Conservation (phyloP, 2,329 filamentous ascomycete species). For the Plenodomus lindquistii region DNA sequence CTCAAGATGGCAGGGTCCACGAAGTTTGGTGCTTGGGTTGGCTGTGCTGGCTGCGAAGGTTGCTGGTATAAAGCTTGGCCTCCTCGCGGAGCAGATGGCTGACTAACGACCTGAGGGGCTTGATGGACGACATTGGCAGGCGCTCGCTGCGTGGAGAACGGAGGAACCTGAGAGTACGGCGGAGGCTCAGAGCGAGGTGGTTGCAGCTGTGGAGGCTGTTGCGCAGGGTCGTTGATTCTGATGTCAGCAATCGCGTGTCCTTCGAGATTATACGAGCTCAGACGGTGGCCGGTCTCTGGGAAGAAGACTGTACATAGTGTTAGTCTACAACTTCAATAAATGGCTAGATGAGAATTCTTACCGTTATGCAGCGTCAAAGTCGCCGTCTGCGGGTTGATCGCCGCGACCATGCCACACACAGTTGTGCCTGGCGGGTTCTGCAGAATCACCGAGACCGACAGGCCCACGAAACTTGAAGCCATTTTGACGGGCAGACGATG, state of each 20-base stretch:
- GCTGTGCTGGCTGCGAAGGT: conserved; percentile 22
- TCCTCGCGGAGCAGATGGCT: conserved; percentile 4
- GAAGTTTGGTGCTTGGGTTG: conserved; percentile 52
- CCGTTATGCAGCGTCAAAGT: conserved; percentile 73
- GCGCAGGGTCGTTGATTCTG: conserved; percentile 50
- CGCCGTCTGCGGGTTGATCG: conserved; percentile 66
- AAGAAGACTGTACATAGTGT: conserved; percentile 53
- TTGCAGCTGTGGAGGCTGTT: conserved; percentile 18
- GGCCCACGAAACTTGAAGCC: conserved; percentile 72
- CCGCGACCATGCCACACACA: conserved; percentile 71
- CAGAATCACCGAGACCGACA: conserved; percentile 75
- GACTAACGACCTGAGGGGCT: conserved; percentile 16
- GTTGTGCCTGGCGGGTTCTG: conserved; percentile 65
- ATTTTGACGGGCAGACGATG: conserved; percentile 46
- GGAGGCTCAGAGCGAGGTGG: conserved; percentile 20
- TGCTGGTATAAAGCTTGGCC: conserved; percentile 13
- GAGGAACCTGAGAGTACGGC: conserved; percentile 26
- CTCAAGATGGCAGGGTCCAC: conserved; percentile 85
- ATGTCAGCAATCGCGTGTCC: conserved; percentile 63
- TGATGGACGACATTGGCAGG: conserved; percentile 7
- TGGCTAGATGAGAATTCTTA: conserved; percentile 40
- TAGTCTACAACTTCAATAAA: background rate
- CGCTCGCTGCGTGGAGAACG: conserved; percentile 14
- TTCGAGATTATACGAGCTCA: conserved; percentile 60
- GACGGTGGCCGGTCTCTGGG: conserved; percentile 56